Percentiles rank a stretch among this genome's conserved stretches.
These are phyloP conservation scores for Neopestalotiopsis sp. DNA, from an alignment of 2,329 filamentous ascomycete species.

Conservation along the genomic window DNA sequence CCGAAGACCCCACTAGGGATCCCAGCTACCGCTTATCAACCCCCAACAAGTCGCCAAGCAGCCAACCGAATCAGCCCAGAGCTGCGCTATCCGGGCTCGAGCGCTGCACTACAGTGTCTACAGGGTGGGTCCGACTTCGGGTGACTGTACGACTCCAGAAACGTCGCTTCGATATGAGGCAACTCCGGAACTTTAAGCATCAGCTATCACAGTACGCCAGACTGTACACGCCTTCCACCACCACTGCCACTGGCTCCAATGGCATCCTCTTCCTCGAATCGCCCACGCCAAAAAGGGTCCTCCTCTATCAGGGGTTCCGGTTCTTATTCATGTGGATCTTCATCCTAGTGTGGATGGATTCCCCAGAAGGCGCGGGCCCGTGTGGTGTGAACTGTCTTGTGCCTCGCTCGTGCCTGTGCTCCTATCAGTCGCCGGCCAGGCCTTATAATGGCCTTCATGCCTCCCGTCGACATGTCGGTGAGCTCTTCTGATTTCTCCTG, in stretches of 20 bases:
- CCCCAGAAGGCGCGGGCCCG: constrained; percentile 1
- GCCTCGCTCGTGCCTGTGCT: constrained; percentile 12
- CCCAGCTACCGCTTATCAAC: constrained; percentile 12
- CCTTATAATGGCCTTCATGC: constrained; percentile 11
- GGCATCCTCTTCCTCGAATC: constrained; percentile 9
- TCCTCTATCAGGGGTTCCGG: not conserved
- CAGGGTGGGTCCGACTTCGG: not conserved
- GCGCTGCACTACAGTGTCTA: constrained; percentile 1
- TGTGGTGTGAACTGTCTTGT: constrained; percentile 10
- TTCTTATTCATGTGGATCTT: not conserved
- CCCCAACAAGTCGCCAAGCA: constrained; percentile 6
- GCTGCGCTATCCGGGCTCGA: constrained; percentile 2
- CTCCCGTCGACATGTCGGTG: constrained; percentile 15
- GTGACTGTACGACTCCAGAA: constrained; percentile 9
- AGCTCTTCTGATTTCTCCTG: constrained; percentile 6
- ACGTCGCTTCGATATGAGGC: constrained; percentile 18
- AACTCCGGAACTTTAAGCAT: not conserved
- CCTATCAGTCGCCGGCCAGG: constrained; percentile 13
- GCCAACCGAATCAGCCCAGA: constrained; percentile 6
- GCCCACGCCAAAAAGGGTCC: not conserved
- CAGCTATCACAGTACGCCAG: not conserved
- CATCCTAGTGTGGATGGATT: constrained; percentile 6
- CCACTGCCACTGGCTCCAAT: not conserved
- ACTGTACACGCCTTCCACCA: not conserved
- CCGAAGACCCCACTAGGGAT: not conserved